Evolutionary conservation across 768 basidiomycete species (phyloP).

Genomic region (Serendipita sp.): DNA sequence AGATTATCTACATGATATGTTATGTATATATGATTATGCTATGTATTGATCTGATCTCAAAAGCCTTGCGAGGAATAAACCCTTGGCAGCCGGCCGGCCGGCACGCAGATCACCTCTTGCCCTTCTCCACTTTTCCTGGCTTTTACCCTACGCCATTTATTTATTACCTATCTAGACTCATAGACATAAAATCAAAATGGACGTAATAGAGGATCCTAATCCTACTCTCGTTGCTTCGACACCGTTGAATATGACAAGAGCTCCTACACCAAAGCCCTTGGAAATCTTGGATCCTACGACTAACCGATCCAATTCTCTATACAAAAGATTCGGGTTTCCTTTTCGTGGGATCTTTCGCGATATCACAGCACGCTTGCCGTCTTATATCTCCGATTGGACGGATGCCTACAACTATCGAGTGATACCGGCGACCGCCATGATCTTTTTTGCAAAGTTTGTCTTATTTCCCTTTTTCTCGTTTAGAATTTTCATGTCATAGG

Average conservation of each 20-base stretch:
- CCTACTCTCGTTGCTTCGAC: not conserved
- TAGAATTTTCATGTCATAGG: constrained; percentile 15
- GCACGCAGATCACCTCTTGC: not conserved
- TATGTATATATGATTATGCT: too few species aligned
- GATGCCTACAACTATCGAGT: constrained; percentile 90
- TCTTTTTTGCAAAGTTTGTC: constrained; percentile 65
- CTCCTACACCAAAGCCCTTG: not conserved
- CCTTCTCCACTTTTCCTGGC: not conserved
- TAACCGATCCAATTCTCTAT: not conserved
- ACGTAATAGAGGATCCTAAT: not conserved
- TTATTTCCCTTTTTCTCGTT: constrained; percentile 13
- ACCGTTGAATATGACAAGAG: not conserved
- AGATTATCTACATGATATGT: too few species aligned
- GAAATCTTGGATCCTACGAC: not conserved
- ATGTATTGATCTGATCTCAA: too few species aligned
- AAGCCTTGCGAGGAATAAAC: too few species aligned
- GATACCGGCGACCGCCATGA: constrained; percentile 67
- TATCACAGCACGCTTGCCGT: constrained; percentile 53
- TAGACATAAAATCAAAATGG: not conserved
- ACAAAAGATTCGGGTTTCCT: constrained; percentile 6
- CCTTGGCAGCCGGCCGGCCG: too few species aligned
- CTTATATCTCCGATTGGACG: constrained; percentile 75
- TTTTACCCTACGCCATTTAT: not conserved
- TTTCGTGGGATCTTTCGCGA: constrained; percentile 50
- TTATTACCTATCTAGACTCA: not conserved